Percentiles rank a stretch among this genome's conserved stretches.
phyloP scores from a whole-genome alignment of 441 rosid species.

The Melastoma candidum region DNA sequence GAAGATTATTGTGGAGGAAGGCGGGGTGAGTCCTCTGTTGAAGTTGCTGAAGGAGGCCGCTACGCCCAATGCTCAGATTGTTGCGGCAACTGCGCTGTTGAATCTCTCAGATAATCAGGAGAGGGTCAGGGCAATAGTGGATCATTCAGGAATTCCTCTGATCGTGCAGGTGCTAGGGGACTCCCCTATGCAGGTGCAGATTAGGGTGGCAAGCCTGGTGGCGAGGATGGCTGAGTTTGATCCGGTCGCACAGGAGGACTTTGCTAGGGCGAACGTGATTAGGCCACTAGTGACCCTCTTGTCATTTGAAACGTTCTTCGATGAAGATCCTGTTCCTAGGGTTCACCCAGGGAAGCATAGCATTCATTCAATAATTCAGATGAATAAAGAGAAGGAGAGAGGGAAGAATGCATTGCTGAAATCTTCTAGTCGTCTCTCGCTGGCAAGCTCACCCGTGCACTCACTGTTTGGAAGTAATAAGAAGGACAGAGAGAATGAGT shows the following conservation, averaged over 20 bases:
- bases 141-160: constrained; percentile 36
- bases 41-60: constrained; percentile 41
- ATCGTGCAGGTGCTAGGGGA: constrained; percentile 42
- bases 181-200: constrained; percentile 48
- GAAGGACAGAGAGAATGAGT: constrained; percentile 53
- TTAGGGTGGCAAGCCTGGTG: constrained; percentile 38
- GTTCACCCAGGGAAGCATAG: constrained; percentile 31
- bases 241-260: constrained; percentile 44
- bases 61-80: constrained; percentile 40
- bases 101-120: constrained; percentile 38
- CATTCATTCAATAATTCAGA: constrained; percentile 48
- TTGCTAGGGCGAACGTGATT: constrained; percentile 50
- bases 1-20: constrained; percentile 58
- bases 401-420: constrained; percentile 20
- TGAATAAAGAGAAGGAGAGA: constrained; percentile 40
- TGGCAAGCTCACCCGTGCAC: constrained; percentile 23
- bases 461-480: constrained; percentile 25
- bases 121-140: constrained; percentile 38
- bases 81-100: constrained; percentile 34
- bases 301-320: constrained; percentile 39
- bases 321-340: constrained; percentile 16
- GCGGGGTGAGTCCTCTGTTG: constrained; percentile 44
- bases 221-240: constrained; percentile 48
- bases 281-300: constrained; percentile 48
- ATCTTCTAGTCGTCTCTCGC: constrained; percentile 21